These are phyloP conservation scores for Phytophthora podocarpi DNA, from an alignment of 352 stramenopile genomes.

Conservation along the genomic window DNA sequence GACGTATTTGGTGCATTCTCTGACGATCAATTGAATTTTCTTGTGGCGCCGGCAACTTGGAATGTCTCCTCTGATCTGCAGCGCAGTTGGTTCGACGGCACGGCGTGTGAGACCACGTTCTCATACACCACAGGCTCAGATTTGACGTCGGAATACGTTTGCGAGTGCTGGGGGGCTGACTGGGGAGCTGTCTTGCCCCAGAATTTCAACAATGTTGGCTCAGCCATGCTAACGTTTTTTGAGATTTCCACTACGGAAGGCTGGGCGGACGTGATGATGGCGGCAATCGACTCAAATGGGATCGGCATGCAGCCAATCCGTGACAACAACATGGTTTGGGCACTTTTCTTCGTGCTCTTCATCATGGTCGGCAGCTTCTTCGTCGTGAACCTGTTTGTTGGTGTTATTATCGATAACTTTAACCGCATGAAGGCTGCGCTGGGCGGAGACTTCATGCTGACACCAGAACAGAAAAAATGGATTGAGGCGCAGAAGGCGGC, in stretches of 20 bases:
- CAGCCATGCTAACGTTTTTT: constrained; percentile 88
- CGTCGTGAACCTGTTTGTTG: constrained; percentile 94
- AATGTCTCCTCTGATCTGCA: constrained; percentile 32
- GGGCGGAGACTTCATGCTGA: constrained; percentile 82
- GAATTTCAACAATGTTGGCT: constrained; percentile 88
- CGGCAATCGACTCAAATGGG: constrained; percentile 83
- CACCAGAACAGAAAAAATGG: constrained; percentile 91
- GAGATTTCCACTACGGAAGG: constrained; percentile 94
- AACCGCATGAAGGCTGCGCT: constrained; percentile 88
- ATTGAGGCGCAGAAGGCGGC: constrained; percentile 79
- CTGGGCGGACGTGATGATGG: constrained; percentile 93
- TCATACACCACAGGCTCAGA: not conserved
- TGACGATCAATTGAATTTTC: constrained; percentile 44
- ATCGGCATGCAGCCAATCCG: constrained; percentile 93
- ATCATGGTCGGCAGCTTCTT: constrained; percentile 94
- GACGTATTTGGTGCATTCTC: constrained; percentile 54
- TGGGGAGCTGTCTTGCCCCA: constrained; percentile 60
- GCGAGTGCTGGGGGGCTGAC: constrained; percentile 57
- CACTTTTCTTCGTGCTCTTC: constrained; percentile 90
- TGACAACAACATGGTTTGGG: constrained; percentile 82
- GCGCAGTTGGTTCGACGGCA: constrained; percentile 52
- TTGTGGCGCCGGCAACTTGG: constrained; percentile 53
- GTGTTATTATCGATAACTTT: constrained; percentile 95
- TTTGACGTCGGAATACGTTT: constrained; percentile 77
- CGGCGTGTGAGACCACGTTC: constrained; percentile 34